Base-by-base conservation (phyloP, 306 rosid species). In the Fragaria ananassa region DNA sequence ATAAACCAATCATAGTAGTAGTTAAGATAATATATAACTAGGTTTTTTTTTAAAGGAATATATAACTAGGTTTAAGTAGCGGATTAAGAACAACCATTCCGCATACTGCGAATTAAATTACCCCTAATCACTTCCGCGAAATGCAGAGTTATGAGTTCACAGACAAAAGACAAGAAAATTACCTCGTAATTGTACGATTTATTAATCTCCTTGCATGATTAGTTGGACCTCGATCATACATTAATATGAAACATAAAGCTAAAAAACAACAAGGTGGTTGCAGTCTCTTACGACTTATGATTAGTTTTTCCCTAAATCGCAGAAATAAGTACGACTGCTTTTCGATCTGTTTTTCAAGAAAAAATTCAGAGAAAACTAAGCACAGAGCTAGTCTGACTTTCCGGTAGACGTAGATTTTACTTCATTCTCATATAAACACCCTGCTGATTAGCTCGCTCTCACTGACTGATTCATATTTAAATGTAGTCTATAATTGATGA, bases 161-260 rank as follows among this genome's bases (percentile, higher is more conserved):
- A 62, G 67, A 29, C 67, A 62, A 62, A 61, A 6, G n/a, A 62
- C 5, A 62, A 62, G 68, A 63, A 63, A 15, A 31, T 62, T 62
- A 34, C 42, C 4, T 62, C 15, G 42, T 15, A 62, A 31, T 2
- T 10, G 4, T 31, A 17, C 2, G 68, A 37, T 34, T 35, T 35
- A 23, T 35, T 65, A 62, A 29, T 29, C 61, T 3, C 13, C 2
- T 57, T 25, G 63, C 34, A 25, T 57, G 12, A 57, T 57, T n/a
- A 23, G 35, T 57, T 57, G 34, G 63, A 57, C 63, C 63, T 23
- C 46, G 11, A 7, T 7, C 67, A 29, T 14, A 29, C 67, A 62
- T 62, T 15, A 62, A 62, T 62, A 31, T 62, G 67, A 7, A 62
- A 31, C 41, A 15, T 21, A 31, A 23, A 14, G n/a, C 67, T 29